Evolutionary conservation across 2,329 filamentous ascomycete genomes (phyloP), one percentile per base, ranked within the genome.

Genomic region (Trichophaea hybrida): DNA sequence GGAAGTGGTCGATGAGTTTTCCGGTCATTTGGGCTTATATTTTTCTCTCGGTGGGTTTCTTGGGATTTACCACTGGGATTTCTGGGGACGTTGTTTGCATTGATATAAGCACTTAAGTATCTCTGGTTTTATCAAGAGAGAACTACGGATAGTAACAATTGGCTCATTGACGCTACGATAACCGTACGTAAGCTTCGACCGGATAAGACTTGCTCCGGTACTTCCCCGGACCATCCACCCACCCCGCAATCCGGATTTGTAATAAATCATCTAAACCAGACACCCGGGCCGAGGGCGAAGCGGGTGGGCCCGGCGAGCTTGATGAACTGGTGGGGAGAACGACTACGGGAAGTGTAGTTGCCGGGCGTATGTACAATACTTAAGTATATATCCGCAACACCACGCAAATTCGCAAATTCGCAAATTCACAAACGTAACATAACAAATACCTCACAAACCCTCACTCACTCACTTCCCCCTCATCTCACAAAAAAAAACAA

Each of bases 1-100:
- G 61, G 54, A 61, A 54, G 13, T n/a, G 17, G 24, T 60, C 50
- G 31, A 24, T 33, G 33, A 62, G 61, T 35, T 59, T 57, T 13
- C 15, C 34, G 46, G 51, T 35, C 51, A 54, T 54, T 13, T 10
- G 33, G 4, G 38, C 1, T 43, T 43, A 15, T 15, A 1, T 43
- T 43, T 15, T 43, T 43, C 24, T 24, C 24, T 24, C 24, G 24
- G 24, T 24, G 24, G 24, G 24, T 24, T 24, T 8, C n/a, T 35
- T 55, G 52, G 35, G n/a, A 24, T 24, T 24, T 24, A 24, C 24
- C 24, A 24, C 24, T 46, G 40, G n/a, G 40, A n/a, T n/a, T 46
- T 13, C n/a, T 46, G 40, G 40, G 24, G 40, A 46, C n/a, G 24
- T 46, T 46, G 40, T 46, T 46, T 46, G 40, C 24, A 46, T 24